Evolutionary conservation across 768 basidiomycete species (phyloP).

Genomic region (Fomitopsis serialis): DNA sequence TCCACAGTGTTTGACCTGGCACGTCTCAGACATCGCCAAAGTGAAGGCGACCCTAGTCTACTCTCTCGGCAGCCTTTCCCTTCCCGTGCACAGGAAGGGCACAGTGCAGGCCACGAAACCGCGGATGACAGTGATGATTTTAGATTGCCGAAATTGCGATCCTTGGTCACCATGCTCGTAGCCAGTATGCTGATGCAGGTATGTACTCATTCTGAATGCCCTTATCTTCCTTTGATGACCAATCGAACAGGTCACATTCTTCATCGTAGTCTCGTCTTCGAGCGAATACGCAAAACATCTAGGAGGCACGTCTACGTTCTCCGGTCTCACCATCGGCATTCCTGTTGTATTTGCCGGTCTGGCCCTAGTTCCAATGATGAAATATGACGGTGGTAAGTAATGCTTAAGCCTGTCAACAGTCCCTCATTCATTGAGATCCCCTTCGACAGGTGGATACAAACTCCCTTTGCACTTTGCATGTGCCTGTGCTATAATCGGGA

Average conservation of each 20-base stretch:
- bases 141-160: slow-evolving; percentile 43
- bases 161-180: slow-evolving; percentile 39
- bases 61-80: too few species aligned
- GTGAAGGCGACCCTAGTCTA: too few species aligned
- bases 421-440: too few species aligned
- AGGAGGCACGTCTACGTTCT: slow-evolving; percentile 61
- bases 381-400: slow-evolving; percentile 46
- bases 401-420: too few species aligned
- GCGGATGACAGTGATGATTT: slow-evolving; percentile 26
- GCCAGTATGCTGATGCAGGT: slow-evolving; percentile 45
- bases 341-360: slow-evolving; percentile 59
- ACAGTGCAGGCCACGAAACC: too few species aligned
- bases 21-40: too few species aligned
- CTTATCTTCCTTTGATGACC: background rate
- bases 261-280: slow-evolving; percentile 64
- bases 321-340: slow-evolving; percentile 63
- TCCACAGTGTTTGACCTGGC: too few species aligned
- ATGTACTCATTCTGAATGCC: background rate
- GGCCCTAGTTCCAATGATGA: slow-evolving; percentile 49
- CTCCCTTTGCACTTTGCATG: slow-evolving; percentile 52
- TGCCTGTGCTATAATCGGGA: slow-evolving; percentile 45
- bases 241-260: slow-evolving; percentile 51
- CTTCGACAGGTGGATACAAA: slow-evolving; percentile 47
- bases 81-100: background rate
- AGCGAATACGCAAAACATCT: slow-evolving; percentile 56